Evolutionary conservation across 225 moss, liverwort and hornwort genomes (phyloP), one percentile per base, ranked within the genome.

Genomic region (Ulota crispa): DNA sequence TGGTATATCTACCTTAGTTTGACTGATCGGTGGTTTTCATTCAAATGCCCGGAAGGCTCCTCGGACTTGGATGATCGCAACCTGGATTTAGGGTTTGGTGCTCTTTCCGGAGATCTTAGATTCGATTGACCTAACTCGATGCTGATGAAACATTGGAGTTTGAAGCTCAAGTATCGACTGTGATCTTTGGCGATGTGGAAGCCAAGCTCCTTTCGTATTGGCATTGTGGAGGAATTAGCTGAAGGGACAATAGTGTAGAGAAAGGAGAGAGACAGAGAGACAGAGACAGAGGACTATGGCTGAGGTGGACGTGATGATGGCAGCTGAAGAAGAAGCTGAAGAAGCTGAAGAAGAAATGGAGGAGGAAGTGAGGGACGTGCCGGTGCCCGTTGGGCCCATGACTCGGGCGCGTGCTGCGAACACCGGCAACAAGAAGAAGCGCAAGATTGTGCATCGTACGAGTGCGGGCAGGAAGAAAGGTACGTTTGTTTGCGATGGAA

Each of bases 361-460:
- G 3, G 83, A 73, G 10, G 85, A 78, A 23, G 67, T 45, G 54
- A 26, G 19, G 42, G 82, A 64, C 57, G 71, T 56, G 73, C 16
- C 56, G 50, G 20, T 73, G 73, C 50, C 28, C 6, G 66, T 81
- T 70, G 24, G 64, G 45, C 63, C 76, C 15, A 8, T 89, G 68
- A 78, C 45, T 56, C 61, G 70, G 43, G 83, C 86, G 1, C 78
- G n/a, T 23, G 18, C 78, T 15, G 84, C 81, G 54, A 75, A 68
- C 42, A 68, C 45, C 13, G 78, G 81, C 3, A 72, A 37, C 15
- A 71, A 5, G 1, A 83, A 81, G 78, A 83, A 83, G 75, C 88
- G 83, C 56, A 88, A 83, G 88, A 85, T 88, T 83, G 88, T 88
- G 41, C 88, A 88, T 83, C 77, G 88, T 6, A 77, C 88, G 36